Conservation (phyloP, 352 stramenopile genomes). For the Pythium insidiosum region DNA sequence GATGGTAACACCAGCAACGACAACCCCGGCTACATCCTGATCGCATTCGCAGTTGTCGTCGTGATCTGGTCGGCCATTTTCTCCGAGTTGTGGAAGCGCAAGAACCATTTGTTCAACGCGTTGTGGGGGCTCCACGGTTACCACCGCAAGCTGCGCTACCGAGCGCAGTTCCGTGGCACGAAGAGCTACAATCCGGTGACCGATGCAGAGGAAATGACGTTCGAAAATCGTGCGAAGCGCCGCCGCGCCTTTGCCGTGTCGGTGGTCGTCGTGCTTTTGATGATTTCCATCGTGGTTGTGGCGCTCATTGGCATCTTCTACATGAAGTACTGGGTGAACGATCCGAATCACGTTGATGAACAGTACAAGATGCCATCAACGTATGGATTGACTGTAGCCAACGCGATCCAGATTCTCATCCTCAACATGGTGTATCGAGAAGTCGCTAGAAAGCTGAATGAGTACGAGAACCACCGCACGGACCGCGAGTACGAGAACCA, state of each 20-base stretch:
- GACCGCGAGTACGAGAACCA: constrained; percentile 85
- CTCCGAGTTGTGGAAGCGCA: constrained; percentile 85
- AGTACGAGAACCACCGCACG: constrained; percentile 91
- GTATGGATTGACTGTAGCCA: constrained; percentile 43
- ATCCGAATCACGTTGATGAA: constrained; percentile 12
- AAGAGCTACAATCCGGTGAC: constrained; percentile 65
- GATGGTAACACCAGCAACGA: constrained; percentile 20
- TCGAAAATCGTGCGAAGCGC: constrained; percentile 45
- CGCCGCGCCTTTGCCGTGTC: constrained; percentile 50
- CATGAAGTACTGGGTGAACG: constrained; percentile 33
- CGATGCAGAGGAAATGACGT: constrained; percentile 57
- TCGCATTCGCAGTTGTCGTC: constrained; percentile 76
- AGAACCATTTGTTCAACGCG: constrained; percentile 76
- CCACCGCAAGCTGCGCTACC: constrained; percentile 60
- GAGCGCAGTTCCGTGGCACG: constrained; percentile 80
- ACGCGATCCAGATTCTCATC: constrained; percentile 89
- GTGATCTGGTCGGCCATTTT: constrained; percentile 87
- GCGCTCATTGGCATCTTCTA: constrained; percentile 64
- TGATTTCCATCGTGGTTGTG: constrained; percentile 67
- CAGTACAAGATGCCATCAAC: constrained; percentile 38
- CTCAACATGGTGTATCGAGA: constrained; percentile 90
- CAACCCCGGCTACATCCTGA: constrained; percentile 61
- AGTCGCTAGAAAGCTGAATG: constrained; percentile 90
- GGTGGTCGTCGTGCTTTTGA: constrained; percentile 54
- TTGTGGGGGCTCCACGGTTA: constrained; percentile 79